Percentiles rank a stretch among this genome's conserved stretches.
Conservation (phyloP, 23 red algal genomes). For the Gracilaria caudata region DNA sequence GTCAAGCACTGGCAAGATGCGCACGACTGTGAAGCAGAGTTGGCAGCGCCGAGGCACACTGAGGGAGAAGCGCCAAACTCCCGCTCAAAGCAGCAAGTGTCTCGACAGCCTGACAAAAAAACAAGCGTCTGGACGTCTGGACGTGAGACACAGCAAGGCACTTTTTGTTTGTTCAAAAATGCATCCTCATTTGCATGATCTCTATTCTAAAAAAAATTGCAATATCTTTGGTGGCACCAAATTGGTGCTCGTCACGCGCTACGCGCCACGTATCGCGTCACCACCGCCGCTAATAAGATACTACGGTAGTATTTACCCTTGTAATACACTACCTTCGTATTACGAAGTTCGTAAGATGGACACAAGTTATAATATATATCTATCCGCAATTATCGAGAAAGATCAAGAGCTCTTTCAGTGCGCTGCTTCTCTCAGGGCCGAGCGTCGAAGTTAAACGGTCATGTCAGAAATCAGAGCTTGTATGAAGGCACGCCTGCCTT, state of each 20-base stretch:
- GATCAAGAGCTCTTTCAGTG: no score
- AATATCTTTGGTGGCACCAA: neutral
- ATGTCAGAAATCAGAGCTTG: no score
- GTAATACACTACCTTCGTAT: no score
- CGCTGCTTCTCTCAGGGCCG: neutral
- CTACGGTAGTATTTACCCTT: no score
- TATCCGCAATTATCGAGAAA: no score
- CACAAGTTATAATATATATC: no score
- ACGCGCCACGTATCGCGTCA: no score
- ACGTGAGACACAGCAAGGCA: constrained; percentile 11
- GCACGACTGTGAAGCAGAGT: neutral
- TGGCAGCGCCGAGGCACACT: neutral
- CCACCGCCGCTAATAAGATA: no score
- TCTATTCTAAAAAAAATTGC: neutral
- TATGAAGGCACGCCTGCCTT: no score
- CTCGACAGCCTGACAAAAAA: neutral
- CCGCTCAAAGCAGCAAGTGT: no score
- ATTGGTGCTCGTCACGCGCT: neutral
- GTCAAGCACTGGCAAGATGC: neutral
- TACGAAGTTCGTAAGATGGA: no score
- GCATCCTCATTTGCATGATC: constrained; percentile 18
- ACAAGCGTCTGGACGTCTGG: neutral
- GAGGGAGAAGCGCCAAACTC: neutral
- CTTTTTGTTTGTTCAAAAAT: neutral
- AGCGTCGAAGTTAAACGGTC: neutral